Evolutionary conservation across 2,329 filamentous ascomycete genomes (phyloP).

Genomic region (Fusarium brachygibbosum): DNA sequence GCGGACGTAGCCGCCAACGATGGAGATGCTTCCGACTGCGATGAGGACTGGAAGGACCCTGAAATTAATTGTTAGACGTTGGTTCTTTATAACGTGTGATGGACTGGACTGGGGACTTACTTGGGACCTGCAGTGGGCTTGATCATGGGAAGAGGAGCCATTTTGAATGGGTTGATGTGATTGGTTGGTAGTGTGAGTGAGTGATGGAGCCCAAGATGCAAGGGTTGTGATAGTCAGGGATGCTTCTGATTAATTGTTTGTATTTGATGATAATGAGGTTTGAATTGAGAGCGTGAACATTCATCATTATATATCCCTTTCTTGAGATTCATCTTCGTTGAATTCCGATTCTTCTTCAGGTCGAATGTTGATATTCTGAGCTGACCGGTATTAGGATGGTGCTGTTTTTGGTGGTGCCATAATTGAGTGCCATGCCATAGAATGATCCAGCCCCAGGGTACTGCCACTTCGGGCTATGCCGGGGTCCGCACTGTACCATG

Average conservation of each 20-base stretch:
- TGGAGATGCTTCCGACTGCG: slow-evolving; percentile 42
- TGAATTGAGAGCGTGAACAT: not conserved
- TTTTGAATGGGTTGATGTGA: slow-evolving; percentile 30
- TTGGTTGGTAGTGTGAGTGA: slow-evolving; percentile 35
- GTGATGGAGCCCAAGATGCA: slow-evolving; percentile 11
- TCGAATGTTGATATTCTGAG: slow-evolving; percentile 46
- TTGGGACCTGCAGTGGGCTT: slow-evolving; percentile 37
- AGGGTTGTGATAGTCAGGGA: slow-evolving; percentile 18
- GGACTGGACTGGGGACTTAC: slow-evolving; percentile 12
- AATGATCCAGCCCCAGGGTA: slow-evolving; percentile 26
- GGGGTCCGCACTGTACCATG: slow-evolving; percentile 24
- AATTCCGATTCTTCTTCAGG: slow-evolving; percentile 17
- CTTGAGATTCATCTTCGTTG: not conserved
- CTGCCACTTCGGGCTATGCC: slow-evolving; percentile 39
- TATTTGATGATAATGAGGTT: slow-evolving; percentile 16
- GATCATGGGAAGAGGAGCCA: slow-evolving; percentile 42
- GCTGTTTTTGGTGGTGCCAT: slow-evolving; percentile 45
- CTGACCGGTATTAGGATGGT: slow-evolving; percentile 20
- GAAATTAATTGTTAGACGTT: slow-evolving; percentile 11
- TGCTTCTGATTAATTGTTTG: slow-evolving; percentile 22
- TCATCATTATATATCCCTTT: slow-evolving; percentile 36
- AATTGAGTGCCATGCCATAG: not conserved
- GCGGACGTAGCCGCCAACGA: slow-evolving; percentile 36
- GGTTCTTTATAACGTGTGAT: not conserved
- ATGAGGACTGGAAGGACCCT: slow-evolving; percentile 44